Conservation (phyloP, 805 yeast species). For the Aciculoconidium aculeatum region DNA sequence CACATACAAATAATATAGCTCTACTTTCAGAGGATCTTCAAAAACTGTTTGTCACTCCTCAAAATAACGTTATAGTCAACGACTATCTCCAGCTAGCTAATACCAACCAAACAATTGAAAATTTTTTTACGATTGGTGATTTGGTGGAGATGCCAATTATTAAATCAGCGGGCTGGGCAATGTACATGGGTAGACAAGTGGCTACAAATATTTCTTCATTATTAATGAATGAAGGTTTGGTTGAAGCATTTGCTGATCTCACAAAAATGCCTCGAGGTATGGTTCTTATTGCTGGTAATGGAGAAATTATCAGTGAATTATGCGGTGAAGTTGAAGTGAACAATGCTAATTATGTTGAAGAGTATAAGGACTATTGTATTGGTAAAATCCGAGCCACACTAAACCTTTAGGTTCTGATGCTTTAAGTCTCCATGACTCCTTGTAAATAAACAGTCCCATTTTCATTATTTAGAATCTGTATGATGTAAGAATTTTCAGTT, state of each 20-base stretch:
- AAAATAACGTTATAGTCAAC: conserved; percentile 29
- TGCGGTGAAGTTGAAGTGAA: conserved; percentile 29
- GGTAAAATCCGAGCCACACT: conserved; percentile 36
- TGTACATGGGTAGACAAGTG: conserved; percentile 35
- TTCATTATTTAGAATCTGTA: no score
- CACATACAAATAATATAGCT: conserved; percentile 26
- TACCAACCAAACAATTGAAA: conserved; percentile 12
- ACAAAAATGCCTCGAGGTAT: conserved; percentile 33
- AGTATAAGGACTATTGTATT: conserved; percentile 37
- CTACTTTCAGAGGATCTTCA: conserved; percentile 18
- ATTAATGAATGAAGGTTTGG: conserved; percentile 22
- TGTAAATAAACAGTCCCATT: no score
- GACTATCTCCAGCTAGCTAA: conserved; percentile 29
- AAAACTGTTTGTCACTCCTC: conserved; percentile 18
- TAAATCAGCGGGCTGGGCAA: conserved; percentile 42
- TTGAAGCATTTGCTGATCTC: conserved; percentile 30
- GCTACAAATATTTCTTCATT: conserved; percentile 31
- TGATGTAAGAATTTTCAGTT: no score
- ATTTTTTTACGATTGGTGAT: conserved; percentile 35
- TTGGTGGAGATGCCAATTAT: conserved; percentile 34
- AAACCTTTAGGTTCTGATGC: no score
- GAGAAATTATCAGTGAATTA: conserved; percentile 32
- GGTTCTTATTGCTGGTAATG: conserved; percentile 37
- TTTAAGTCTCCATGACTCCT: no score
- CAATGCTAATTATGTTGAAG: conserved; percentile 27